phyloP scores from a whole-genome alignment of 2,329 filamentous ascomycete genomes.

The Coniochaeta prunicola region DNA sequence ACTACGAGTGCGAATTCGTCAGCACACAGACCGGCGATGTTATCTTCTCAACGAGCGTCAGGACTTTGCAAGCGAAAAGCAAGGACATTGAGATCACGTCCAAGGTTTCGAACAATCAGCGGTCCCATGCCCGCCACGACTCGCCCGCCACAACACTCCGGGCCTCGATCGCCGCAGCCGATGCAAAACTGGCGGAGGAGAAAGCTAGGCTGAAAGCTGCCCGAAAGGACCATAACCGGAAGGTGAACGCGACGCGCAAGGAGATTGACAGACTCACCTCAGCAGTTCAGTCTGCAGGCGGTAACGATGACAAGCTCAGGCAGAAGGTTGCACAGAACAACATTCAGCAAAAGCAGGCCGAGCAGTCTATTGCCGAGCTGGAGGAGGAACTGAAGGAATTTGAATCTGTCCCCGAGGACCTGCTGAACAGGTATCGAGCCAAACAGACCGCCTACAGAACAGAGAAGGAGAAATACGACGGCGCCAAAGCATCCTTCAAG shows the following conservation, averaged over 20 bases:
- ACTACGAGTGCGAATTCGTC: constrained; percentile 73
- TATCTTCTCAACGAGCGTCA: constrained; percentile 65
- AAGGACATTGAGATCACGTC: constrained; percentile 28
- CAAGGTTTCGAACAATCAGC: constrained; percentile 38
- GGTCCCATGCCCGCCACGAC: constrained; percentile 58
- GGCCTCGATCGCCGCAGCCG: constrained; percentile 66
- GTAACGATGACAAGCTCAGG: constrained; percentile 67
- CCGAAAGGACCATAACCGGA: constrained; percentile 68
- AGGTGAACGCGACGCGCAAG: constrained; percentile 59
- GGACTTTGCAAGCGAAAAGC: constrained; percentile 50
- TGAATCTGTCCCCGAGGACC: constrained; percentile 55
- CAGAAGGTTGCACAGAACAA: constrained; percentile 71
- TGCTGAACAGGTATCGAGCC: constrained; percentile 48
- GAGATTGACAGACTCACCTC: constrained; percentile 65
- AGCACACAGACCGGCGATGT: constrained; percentile 57
- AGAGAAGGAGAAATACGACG: constrained; percentile 55
- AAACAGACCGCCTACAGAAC: constrained; percentile 44
- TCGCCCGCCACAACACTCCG: constrained; percentile 71
- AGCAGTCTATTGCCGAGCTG: constrained; percentile 22
- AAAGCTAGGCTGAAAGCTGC: constrained; percentile 61
- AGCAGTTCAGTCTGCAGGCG: constrained; percentile 61
- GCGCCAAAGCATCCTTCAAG: constrained; percentile 45
- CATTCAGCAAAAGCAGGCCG: constrained; percentile 61
- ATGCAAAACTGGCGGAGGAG: constrained; percentile 63
- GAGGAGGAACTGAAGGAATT: constrained; percentile 59